Conservation (phyloP, 495 filamentous ascomycete genomes). For the Podospora comata region DNA sequence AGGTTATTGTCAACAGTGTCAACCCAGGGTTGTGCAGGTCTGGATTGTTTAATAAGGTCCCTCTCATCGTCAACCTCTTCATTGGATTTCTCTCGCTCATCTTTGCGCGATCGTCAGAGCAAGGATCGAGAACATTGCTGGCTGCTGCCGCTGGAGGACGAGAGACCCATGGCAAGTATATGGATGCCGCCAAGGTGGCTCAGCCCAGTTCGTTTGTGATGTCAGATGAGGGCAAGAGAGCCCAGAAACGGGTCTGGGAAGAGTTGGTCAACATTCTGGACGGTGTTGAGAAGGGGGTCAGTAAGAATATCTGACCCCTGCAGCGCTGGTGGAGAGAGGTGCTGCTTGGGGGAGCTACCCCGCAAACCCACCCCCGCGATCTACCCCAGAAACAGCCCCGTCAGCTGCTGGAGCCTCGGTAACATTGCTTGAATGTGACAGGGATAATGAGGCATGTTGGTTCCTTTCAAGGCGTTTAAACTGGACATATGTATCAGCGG, state of each 20-base stretch:
- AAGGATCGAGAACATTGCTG: conserved; percentile 48
- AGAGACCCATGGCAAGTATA: conserved; percentile 50
- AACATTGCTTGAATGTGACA: conserved; percentile 11
- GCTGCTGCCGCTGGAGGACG: conserved; percentile 36
- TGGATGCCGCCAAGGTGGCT: conserved; percentile 28
- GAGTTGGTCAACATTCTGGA: conserved; percentile 36
- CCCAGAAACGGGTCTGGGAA: conserved; percentile 29
- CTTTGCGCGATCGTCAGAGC: conserved; percentile 46
- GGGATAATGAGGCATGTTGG: not conserved
- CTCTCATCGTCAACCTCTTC: conserved; percentile 14
- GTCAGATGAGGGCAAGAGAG: conserved; percentile 27
- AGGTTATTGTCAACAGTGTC: conserved; percentile 51
- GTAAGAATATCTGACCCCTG: conserved; percentile 22
- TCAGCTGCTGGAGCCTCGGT: conserved; percentile 21
- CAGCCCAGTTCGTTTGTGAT: conserved; percentile 24
- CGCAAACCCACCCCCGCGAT: conserved; percentile 14
- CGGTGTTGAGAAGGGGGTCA: conserved; percentile 30
- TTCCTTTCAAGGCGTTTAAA: not conserved
- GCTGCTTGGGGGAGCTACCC: conserved; percentile 8
- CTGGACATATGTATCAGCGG: not conserved
- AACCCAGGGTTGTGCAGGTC: conserved; percentile 54
- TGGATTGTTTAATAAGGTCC: conserved; percentile 37
- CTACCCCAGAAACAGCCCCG: conserved; percentile 13
- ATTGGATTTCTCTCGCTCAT: conserved; percentile 28
- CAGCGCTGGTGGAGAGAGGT: not conserved